These are phyloP conservation scores for Ogataea neopini DNA, from an alignment of 805 yeast genomes.

Conservation along the genomic window DNA sequence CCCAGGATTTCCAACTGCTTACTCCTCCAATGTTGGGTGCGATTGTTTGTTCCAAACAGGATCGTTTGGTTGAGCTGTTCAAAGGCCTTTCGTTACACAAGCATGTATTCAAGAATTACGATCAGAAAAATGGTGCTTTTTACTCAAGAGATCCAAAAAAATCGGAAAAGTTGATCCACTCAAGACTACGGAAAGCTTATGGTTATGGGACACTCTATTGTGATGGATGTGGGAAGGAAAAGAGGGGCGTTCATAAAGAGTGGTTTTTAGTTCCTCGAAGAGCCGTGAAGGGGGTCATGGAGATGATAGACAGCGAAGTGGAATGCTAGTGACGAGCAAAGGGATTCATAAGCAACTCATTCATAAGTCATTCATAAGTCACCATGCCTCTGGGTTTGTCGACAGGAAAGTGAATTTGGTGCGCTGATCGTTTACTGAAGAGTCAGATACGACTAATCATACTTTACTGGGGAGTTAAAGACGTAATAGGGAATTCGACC, in stretches of 20 bases:
- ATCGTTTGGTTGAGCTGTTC: constrained; percentile 17
- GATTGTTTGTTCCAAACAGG: constrained; percentile 20
- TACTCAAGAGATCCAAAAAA: constrained; percentile 32
- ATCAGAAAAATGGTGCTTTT: constrained; percentile 38
- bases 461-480: no score
- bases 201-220: constrained; percentile 53
- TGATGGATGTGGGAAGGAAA: constrained; percentile 40
- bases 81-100: constrained; percentile 7
- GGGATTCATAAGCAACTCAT: no score
- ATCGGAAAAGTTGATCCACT: constrained; percentile 47
- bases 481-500: no score
- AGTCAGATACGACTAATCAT: no score
- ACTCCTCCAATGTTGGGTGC: constrained; percentile 34
- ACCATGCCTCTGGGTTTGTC: no score
- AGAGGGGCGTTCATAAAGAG: constrained; percentile 44
- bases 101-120: constrained; percentile 22
- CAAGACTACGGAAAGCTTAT: constrained; percentile 36
- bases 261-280: constrained; percentile 57
- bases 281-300: constrained; percentile 37
- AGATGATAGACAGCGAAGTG: constrained; percentile 39
- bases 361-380: no score
- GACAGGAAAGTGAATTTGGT: no score
- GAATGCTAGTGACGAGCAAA: no score
- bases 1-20: constrained; percentile 44
- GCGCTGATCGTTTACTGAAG: no score